phyloP scores from a whole-genome alignment of 306 rosid species.

The Vachellia pachyceras region DNA sequence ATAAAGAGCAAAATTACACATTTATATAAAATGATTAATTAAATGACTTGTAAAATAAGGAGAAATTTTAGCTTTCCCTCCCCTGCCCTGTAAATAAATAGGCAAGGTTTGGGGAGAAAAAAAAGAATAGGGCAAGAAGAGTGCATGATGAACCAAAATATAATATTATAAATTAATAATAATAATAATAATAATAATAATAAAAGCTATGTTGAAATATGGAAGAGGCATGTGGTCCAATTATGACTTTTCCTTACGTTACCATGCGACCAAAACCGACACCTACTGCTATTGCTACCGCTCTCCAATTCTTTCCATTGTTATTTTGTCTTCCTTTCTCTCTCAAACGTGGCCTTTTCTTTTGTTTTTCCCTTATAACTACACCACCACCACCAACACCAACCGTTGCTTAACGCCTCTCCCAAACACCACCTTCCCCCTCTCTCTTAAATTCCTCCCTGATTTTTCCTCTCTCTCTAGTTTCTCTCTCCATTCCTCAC shows the following conservation, averaged over 20 bases:
- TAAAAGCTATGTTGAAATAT: background rate
- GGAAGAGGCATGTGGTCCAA: background rate
- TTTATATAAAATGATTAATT: too few relatives aligned
- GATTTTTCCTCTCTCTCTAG: conserved; percentile 25
- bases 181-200: too few relatives aligned
- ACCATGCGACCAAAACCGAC: conserved; percentile 29
- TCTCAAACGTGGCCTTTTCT: background rate
- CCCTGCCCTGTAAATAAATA: too few relatives aligned
- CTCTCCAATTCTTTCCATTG: background rate
- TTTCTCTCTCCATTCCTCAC: background rate
- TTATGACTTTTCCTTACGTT: background rate
- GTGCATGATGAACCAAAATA: too few relatives aligned
- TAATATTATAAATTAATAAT: too few relatives aligned
- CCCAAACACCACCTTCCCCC: conserved; percentile 40
- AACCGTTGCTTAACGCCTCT: conserved; percentile 58
- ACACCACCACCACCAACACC: background rate
- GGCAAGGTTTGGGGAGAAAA: too few relatives aligned
- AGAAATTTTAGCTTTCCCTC: too few relatives aligned
- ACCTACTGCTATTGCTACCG: conserved; percentile 31
- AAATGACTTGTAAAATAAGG: too few relatives aligned
- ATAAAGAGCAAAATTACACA: too few relatives aligned
- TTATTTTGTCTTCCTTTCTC: conserved; percentile 2
- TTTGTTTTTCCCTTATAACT: conserved; percentile 26
- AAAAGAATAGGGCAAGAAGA: too few relatives aligned
- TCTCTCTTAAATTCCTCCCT: conserved; percentile 32